Evolutionary conservation across 2,329 filamentous ascomycete genomes (phyloP).

Genomic region (Podosphaera xanthii): DNA sequence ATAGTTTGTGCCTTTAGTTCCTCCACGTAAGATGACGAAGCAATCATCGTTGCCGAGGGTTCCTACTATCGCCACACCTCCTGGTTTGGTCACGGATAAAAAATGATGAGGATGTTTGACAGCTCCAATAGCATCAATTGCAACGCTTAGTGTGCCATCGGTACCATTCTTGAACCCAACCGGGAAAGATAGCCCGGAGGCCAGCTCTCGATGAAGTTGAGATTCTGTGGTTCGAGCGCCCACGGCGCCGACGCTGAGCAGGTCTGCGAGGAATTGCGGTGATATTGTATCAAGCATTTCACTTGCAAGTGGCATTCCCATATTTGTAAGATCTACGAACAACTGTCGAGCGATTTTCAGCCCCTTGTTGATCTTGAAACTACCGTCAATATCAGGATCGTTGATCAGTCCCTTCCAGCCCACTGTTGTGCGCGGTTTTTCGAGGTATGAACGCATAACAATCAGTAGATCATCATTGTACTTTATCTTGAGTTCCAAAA

Average conservation of each 20-base stretch:
- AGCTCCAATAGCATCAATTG: constrained; percentile 86
- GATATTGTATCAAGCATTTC: constrained; percentile 98
- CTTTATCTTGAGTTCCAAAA: constrained; percentile 65
- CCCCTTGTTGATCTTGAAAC: constrained; percentile 98
- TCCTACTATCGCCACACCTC: constrained; percentile 79
- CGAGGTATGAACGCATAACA: constrained; percentile 93
- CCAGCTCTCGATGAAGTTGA: constrained; percentile 87
- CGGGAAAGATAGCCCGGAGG: constrained; percentile 85
- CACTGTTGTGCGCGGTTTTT: constrained; percentile 94
- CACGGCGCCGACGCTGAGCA: constrained; percentile 87
- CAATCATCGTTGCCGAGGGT: constrained; percentile 91
- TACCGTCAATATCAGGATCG: constrained; percentile 94
- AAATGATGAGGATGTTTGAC: constrained; percentile 81
- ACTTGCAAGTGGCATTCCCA: constrained; percentile 86
- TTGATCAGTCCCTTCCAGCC: constrained; percentile 99
- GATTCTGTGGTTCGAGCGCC: constrained; percentile 91
- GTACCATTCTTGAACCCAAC: constrained; percentile 99
- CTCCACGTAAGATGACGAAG: constrained; percentile 86
- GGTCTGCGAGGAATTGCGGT: constrained; percentile 88
- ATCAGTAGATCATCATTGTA: constrained; percentile 77
- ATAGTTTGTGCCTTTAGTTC: constrained; percentile 81
- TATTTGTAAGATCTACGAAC: constrained; percentile 75
- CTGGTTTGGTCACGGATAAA: constrained; percentile 96
- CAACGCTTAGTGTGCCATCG: constrained; percentile 72
- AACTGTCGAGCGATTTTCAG: constrained; percentile 67